Base-by-base conservation (phyloP, 257 asterid genomes). In the Nicotiana noctiflora region DNA sequence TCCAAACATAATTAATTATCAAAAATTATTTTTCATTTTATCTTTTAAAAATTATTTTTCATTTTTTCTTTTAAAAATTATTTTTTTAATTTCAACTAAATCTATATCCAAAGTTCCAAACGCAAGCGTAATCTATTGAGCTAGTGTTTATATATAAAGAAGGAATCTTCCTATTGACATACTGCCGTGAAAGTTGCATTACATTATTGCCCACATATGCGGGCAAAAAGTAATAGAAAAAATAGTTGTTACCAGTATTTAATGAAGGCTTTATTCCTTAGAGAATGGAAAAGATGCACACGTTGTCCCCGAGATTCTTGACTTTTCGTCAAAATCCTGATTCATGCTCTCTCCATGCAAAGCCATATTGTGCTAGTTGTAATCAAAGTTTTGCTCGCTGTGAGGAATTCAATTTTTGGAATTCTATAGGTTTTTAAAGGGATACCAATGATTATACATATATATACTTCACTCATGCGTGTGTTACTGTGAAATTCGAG, bases 261-360 rank as follows among this genome's bases (percentile, higher is more conserved):
- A 49, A 0, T 49, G 15, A 14, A 14, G 25, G 5, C 78, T 72
- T 72, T 72, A 23, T 72, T 72, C 78, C 61, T 72, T 72, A 72
- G 78, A 13, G 61, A 72, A 72, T 72, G 78, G 78, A 46, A 72
- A 72, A 72, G 61, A 72, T 51, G 78, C 78, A 72, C 78, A 72
- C 60, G 40, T 72, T 72, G 44, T 72, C 61, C 40, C 40, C 23
- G 3, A 49, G 8, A 49, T 72, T 72, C 78, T 21, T 72, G 23
- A 72, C 61, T 23, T 72, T 49, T 49, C 5, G 9, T 46, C 4
- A 72, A 72, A 49, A 72, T 11, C 8, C 23, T 72, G 13, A 49
- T 72, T 7, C 14, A 23, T 49, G 40, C 11, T 72, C 78, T 46
- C 60, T 14, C 61, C 78, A 49, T 72, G 61, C 61, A 72, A 72